Evolutionary conservation across 2,329 filamentous ascomycete genomes (phyloP), one percentile per base, ranked within the genome.

Genomic region (Emmonsiellopsis sp.): DNA sequence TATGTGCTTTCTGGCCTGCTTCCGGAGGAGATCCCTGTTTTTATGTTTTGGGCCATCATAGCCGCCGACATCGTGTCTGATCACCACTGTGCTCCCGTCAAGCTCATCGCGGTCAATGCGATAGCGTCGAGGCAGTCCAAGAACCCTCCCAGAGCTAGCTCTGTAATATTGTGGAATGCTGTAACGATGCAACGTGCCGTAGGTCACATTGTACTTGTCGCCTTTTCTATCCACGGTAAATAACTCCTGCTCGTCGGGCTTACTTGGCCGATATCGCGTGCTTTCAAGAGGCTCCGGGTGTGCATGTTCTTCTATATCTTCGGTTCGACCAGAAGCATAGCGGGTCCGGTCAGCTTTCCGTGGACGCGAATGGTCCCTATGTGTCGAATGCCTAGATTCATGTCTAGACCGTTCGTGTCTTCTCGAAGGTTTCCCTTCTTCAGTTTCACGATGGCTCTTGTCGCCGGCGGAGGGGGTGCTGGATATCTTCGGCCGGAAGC

Each of bases 151-250:
- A 53, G 75, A 74, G 11, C 89, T 87, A 56, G 74, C 73, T 5
- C 88, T 83, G 56, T 78, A 77, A 64, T 94, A 96, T 2, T 70
- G 62, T 0, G 90, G 89, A 9, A 94, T 71, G 52, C 78, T 80
- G 58, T 86, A 87, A 37, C 81, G 81, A 65, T 95, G 83, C 40
- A 87, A 77, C 32, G 81, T 79, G 2, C 87, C 88, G 65, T 91
- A 96, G 31, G 79, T 78, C 44, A 86, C 68, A 58, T 93, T 89
- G 47, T 89, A 78, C 4, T 78, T 74, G 62, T 97, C 92, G 0
- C 92, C 91, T 62, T 82, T 83, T 42, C 75, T 81, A 68, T 97
- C 92, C 50, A 87, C 62, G 44, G 81, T 61, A 65, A 81, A 91
- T 3, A 77, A 64, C 32, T 64, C 62, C 4, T 59, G 52, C 6